Evolutionary conservation across 108 stramenopile species (phyloP).

Genomic region (Cyclotella sp.): DNA sequence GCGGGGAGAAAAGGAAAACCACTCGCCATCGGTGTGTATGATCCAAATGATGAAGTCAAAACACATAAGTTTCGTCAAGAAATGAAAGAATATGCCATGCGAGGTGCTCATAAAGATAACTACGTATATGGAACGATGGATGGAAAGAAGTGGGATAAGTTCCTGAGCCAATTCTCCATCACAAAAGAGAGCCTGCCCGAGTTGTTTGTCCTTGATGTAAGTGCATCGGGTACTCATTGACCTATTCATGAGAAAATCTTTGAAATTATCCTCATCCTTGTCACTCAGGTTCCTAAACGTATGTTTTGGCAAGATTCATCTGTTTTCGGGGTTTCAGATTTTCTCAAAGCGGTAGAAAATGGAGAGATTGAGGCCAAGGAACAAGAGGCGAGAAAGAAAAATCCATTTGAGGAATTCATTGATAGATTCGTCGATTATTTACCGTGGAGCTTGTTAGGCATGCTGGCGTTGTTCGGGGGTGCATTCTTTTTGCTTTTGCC

Average conservation of each 20-base stretch:
- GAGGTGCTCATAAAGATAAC: constrained; percentile 45
- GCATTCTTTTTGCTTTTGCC: constrained; percentile 39
- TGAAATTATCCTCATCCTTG: background rate
- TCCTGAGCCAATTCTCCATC: constrained; percentile 75
- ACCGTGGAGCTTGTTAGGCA: constrained; percentile 52
- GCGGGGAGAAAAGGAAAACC: constrained; percentile 69
- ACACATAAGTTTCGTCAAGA: constrained; percentile 53
- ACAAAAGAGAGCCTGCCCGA: constrained; percentile 62
- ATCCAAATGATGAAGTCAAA: constrained; percentile 53
- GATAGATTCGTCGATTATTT: constrained; percentile 45
- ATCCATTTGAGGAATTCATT: constrained; percentile 36
- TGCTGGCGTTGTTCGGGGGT: constrained; percentile 36
- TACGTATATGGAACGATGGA: constrained; percentile 82
- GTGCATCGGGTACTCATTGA: background rate
- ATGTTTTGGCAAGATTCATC: constrained; percentile 73
- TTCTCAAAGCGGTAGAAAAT: constrained; percentile 38
- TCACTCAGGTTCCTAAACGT: constrained; percentile 43
- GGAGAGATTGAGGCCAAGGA: constrained; percentile 42
- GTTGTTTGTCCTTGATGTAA: constrained; percentile 69
- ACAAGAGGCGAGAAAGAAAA: constrained; percentile 28
- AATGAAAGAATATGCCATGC: constrained; percentile 59
- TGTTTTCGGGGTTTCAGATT: constrained; percentile 28
- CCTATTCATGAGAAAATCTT: background rate
- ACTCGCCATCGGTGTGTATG: constrained; percentile 72
- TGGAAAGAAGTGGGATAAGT: constrained; percentile 75